phyloP scores from a whole-genome alignment of 108 stramenopile species.

The Skeletonema grethae region DNA sequence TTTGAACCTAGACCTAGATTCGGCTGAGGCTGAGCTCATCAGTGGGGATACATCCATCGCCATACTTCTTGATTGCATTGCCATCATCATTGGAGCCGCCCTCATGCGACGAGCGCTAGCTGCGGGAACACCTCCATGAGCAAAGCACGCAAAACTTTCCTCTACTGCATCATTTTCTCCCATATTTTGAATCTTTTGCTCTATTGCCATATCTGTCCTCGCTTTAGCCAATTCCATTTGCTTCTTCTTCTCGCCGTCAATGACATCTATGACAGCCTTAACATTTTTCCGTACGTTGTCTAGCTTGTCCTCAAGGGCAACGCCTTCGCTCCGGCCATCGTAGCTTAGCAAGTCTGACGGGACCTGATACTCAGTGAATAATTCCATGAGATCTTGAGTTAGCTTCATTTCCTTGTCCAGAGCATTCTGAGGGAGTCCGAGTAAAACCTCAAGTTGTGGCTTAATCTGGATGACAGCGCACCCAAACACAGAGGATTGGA shows the following conservation, averaged over 20 bases:
- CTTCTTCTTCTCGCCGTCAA: constrained; percentile 56
- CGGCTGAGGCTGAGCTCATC: not conserved
- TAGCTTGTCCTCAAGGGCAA: constrained; percentile 55
- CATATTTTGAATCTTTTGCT: constrained; percentile 13
- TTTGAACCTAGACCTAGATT: not conserved
- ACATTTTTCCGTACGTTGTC: constrained; percentile 67
- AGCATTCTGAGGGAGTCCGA: constrained; percentile 63
- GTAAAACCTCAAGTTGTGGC: constrained; percentile 81
- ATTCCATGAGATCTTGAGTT: constrained; percentile 80
- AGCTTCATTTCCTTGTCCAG: constrained; percentile 87
- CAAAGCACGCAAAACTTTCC: not conserved
- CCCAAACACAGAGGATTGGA: constrained; percentile 82
- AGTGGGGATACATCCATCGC: too few species aligned
- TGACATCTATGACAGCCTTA: constrained; percentile 66
- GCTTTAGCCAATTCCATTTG: constrained; percentile 54
- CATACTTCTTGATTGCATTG: too few species aligned
- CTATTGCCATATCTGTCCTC: constrained; percentile 54
- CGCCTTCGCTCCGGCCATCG: constrained; percentile 55
- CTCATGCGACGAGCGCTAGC: too few species aligned
- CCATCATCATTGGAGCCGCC: too few species aligned
- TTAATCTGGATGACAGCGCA: constrained; percentile 82
- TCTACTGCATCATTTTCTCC: not conserved
- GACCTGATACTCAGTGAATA: constrained; percentile 87
- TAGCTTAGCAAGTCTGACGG: constrained; percentile 83
- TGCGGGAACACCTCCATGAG: too few species aligned